A percentile compares a stretch with the other conserved stretches of the same genome.
Evolutionary conservation across 1,139 yeast genomes (phyloP).

Genomic region (Saccharomycopsis crataegensis): DNA sequence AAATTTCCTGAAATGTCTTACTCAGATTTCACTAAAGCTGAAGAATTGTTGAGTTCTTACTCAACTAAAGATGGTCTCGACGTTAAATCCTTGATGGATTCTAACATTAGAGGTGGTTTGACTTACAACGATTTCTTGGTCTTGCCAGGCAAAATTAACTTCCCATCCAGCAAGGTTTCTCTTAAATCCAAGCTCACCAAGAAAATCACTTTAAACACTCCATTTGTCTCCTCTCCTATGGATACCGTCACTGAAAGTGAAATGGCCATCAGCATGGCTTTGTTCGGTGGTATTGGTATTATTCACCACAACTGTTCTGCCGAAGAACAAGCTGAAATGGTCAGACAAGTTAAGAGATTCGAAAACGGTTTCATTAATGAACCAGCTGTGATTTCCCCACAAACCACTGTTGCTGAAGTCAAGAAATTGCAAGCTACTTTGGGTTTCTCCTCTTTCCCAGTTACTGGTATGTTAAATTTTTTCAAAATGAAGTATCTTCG

Average conservation of each 20-base stretch:
- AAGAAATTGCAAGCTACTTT: conserved; percentile 59
- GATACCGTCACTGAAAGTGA: conserved; percentile 96
- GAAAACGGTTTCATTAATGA: conserved; percentile 97
- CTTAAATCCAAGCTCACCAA: conserved; percentile 85
- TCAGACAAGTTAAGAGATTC: conserved; percentile 87
- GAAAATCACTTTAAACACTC: conserved; percentile 84
- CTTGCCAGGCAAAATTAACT: conserved; percentile 90
- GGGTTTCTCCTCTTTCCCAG: conserved; percentile 98
- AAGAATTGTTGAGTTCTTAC: conserved; percentile 60
- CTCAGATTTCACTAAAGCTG: conserved; percentile 57
- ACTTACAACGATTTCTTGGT: conserved; percentile 95
- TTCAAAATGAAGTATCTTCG: background rate
- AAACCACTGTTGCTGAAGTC: conserved; percentile 73
- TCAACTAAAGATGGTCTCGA: conserved; percentile 77
- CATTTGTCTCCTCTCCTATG: conserved; percentile 98
- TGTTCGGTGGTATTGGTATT: conserved; percentile 98
- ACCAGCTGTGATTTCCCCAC: conserved; percentile 80
- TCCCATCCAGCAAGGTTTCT: conserved; percentile 70
- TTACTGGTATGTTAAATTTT: conserved; percentile 78
- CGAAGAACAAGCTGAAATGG: conserved; percentile 99
- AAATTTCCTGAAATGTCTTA: conserved; percentile 17
- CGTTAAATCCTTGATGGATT: conserved; percentile 80
- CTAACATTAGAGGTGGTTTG: conserved; percentile 85
- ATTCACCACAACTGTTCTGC: conserved; percentile 95
- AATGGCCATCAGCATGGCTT: conserved; percentile 98